Base-by-base conservation (phyloP, 805 yeast species). In the Candida loeiensis region DNA sequence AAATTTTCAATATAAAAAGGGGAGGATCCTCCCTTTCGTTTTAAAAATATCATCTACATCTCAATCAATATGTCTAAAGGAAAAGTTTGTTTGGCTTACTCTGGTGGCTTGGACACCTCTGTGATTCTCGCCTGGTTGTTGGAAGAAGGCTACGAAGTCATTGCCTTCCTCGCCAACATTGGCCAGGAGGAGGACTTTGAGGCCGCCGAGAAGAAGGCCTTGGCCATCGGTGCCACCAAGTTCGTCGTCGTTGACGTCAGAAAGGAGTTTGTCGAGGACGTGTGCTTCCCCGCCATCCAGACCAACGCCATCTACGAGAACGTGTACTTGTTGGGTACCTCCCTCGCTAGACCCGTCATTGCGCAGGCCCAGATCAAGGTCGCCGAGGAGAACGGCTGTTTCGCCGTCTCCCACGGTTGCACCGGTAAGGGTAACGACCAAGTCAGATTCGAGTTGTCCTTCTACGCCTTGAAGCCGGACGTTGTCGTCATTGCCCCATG, bases 341-440 rank as follows among this genome's bases (percentile, higher is more conserved):
- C 99, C 11, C 76, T 93, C 59, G 99, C 99, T 38, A 85, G 99
- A 75, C 99, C 99, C 26, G 96, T 91, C 43, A 93, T 93, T 66
- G 96, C 99, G 42, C 82, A 90, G 71, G 99, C 99, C 37, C 99
- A 93, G 73, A 93, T 93, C 64, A 77, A 85, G 58, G 97, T 88
- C 49, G 99, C 99, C 47, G 95, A 89, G 72, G 78, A 85, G 58
- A 95, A 93, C 68, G 97, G 97, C 50, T 93, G 99, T 77, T 89
- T 91, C 56, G 98, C 98, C 39, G 99, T 93, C 36, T 81, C 96
- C 36, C 99, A 93, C 68, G 99, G 99, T 49, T 93, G 99, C 74
- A 93, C 99, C 53, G 99, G 99, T 73, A 93, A 93, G 75, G 99
- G 99, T 73, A 93, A 93, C 65, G 99, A 93, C 69, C 99, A 93